Percentiles rank a stretch among this genome's conserved stretches.
Evolutionary conservation across 1,139 yeast genomes (phyloP).

Genomic region (Pichia sp.): DNA sequence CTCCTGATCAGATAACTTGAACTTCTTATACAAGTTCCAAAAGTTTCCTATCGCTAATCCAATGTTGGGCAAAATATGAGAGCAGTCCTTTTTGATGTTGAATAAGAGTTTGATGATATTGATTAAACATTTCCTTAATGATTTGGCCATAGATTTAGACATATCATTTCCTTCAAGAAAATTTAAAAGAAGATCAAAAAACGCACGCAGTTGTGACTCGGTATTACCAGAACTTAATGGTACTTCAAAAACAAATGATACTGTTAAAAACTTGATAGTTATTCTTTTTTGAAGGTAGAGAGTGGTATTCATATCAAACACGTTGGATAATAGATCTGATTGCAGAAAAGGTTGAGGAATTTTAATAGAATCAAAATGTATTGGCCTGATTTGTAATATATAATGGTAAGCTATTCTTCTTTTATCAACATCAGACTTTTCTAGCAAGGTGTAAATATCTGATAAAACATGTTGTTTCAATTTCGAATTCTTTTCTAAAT

Average conservation of each 20-base stretch:
- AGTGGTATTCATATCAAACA: neutral
- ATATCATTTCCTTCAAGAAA: constrained; percentile 3
- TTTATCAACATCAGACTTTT: too few relatives aligned
- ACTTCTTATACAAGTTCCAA: constrained; percentile 4
- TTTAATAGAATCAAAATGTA: constrained; percentile 1
- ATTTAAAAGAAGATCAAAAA: constrained; percentile 7
- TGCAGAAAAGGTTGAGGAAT: constrained; percentile 1
- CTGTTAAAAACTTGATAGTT: constrained; percentile 1
- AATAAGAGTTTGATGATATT: constrained; percentile 18
- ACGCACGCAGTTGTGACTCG: constrained; percentile 7
- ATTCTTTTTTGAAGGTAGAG: constrained; percentile 4
- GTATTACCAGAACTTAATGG: constrained; percentile 3
- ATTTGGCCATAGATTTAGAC: constrained; percentile 1
- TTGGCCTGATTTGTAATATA: constrained; percentile 1
- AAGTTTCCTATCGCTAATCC: constrained; percentile 12
- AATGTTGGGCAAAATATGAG: constrained; percentile 3
- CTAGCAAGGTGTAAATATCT: too few relatives aligned
- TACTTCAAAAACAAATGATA: constrained; percentile 1
- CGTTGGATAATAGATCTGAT: constrained; percentile 1
- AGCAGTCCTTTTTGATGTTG: constrained; percentile 11
- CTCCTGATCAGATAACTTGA: neutral
- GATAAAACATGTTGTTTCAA: too few relatives aligned
- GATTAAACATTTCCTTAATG: constrained; percentile 18
- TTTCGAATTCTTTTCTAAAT: too few relatives aligned
- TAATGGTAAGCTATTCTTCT: too few relatives aligned